These are phyloP conservation scores for Neoboletus brunneissimus DNA, from an alignment of 768 basidiomycete species.

Conservation along the genomic window DNA sequence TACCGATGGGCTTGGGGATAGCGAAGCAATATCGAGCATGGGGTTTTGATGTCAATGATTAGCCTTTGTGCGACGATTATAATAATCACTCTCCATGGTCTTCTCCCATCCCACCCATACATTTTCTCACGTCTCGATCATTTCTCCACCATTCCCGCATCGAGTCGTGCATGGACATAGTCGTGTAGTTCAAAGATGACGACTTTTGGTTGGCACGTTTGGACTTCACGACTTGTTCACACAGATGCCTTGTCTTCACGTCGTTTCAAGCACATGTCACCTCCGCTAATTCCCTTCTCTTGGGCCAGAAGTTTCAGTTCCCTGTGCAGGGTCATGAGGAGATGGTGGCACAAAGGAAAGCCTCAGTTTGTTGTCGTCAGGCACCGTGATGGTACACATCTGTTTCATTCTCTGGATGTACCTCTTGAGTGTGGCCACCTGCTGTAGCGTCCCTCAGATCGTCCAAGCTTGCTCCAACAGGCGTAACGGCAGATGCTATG, in stretches of 20 bases:
- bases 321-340: background rate
- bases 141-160: background rate
- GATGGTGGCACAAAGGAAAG: background rate
- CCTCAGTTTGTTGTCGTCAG: background rate
- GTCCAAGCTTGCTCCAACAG: no score
- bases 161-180: background rate
- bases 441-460: background rate
- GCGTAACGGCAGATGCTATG: background rate
- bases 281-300: background rate
- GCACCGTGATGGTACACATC: background rate
- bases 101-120: background rate
- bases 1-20: background rate
- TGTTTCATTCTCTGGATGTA: background rate
- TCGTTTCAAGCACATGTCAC: background rate
- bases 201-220: background rate
- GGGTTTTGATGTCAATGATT: background rate
- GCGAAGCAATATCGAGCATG: background rate
- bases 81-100: background rate
- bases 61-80: background rate
- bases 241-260: background rate
- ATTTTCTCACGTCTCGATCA: background rate
- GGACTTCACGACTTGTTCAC: background rate
- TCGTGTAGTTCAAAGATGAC: background rate
- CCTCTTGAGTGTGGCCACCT: background rate
- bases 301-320: background rate